Evolutionary conservation across 108 stramenopile genomes (phyloP).

Genomic region (Pseudonitzschia pungens): DNA sequence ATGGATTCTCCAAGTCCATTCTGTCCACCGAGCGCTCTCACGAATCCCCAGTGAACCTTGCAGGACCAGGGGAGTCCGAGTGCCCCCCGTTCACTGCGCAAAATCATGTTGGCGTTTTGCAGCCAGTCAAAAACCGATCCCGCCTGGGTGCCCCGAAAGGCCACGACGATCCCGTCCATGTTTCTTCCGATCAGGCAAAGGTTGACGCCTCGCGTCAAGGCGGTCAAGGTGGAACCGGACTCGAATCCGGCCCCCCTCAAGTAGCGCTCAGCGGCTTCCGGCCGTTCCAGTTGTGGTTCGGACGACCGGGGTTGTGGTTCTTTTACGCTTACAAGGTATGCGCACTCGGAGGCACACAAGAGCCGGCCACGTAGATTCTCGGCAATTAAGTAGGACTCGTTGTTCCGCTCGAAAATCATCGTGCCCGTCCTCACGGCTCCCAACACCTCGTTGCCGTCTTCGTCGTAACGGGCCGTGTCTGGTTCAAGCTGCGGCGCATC

Average conservation of each 20-base stretch:
- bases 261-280: conserved; percentile 10
- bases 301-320: too few relatives aligned
- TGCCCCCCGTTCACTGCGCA: neutral
- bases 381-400: neutral
- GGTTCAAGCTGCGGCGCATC: too few relatives aligned
- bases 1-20: neutral
- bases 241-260: conserved; percentile 7
- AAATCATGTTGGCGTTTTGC: conserved; percentile 15
- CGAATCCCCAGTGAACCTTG: neutral
- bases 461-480: too few relatives aligned
- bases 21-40: neutral
- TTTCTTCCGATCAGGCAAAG: conserved; percentile 15
- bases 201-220: conserved; percentile 13
- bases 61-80: neutral
- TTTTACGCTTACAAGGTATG: too few relatives aligned
- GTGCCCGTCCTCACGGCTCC: too few relatives aligned
- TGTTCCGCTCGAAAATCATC: neutral
- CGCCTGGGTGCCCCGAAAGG: conserved; percentile 27
- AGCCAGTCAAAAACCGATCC: conserved; percentile 16
- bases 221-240: neutral
- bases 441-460: too few relatives aligned
- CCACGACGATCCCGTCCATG: conserved; percentile 21
- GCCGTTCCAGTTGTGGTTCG: too few relatives aligned
- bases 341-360: conserved; percentile 24
- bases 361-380: conserved; percentile 23